These are phyloP conservation scores for Scheffersomyces amazonensis DNA, from an alignment of 805 yeast genomes.

Conservation along the genomic window DNA sequence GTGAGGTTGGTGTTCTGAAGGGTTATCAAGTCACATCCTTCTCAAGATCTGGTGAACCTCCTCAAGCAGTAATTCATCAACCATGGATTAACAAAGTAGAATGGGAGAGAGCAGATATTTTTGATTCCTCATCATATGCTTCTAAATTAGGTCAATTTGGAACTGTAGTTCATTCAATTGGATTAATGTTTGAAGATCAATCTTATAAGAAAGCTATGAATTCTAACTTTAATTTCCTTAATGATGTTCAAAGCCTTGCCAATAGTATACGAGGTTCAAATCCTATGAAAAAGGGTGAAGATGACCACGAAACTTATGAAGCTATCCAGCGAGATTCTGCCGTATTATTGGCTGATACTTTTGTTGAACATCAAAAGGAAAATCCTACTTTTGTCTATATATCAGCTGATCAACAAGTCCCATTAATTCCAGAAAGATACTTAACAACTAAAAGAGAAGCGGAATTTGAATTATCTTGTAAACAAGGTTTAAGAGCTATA, in stretches of 20 bases:
- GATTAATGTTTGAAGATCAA: conserved; percentile 67
- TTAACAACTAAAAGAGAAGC: conserved; percentile 76
- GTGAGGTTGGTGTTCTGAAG: conserved; percentile 59
- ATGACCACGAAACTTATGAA: conserved; percentile 48
- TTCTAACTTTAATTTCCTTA: conserved; percentile 34
- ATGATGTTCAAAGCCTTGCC: conserved; percentile 27
- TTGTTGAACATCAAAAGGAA: conserved; percentile 32
- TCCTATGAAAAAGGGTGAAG: conserved; percentile 53
- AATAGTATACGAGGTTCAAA: conserved; percentile 48
- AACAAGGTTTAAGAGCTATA: conserved; percentile 53
- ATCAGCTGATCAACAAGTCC: conserved; percentile 75
- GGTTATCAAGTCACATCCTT: conserved; percentile 70
- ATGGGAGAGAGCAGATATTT: conserved; percentile 69
- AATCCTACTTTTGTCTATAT: conserved; percentile 54
- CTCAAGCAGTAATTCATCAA: conserved; percentile 25
- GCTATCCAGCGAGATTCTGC: conserved; percentile 72
- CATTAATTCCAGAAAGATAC: conserved; percentile 68
- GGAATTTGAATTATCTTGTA: conserved; percentile 53
- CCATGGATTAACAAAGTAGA: conserved; percentile 58
- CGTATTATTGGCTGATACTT: conserved; percentile 55
- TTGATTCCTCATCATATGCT: conserved; percentile 58
- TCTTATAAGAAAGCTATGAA: conserved; percentile 59
- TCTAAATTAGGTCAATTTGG: conserved; percentile 45
- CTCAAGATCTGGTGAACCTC: conserved; percentile 59
- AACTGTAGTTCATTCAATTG: conserved; percentile 81